phyloP scores from a whole-genome alignment of 2,329 filamentous ascomycete genomes.

The Fusarium devonianum region DNA sequence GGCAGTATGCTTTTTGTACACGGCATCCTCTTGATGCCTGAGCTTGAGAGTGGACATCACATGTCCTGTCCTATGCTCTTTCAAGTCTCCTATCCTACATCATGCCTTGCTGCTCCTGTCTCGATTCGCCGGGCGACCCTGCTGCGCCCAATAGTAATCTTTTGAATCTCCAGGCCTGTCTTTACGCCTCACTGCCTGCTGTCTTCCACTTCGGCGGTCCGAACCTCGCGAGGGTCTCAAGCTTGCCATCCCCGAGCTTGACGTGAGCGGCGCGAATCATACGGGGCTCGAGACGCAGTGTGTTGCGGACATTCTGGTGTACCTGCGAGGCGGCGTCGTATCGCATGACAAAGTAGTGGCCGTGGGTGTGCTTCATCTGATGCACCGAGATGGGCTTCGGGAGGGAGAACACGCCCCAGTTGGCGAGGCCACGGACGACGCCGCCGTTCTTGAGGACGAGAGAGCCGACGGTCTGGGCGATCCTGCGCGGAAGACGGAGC shows the following conservation, averaged over 20 bases:
- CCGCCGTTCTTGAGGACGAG: conserved; percentile 84
- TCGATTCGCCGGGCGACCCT: too few species aligned
- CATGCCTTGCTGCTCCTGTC: conserved; percentile 1
- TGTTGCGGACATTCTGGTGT: conserved; percentile 77
- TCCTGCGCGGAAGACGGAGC: conserved; percentile 60
- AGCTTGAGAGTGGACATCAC: conserved; percentile 10
- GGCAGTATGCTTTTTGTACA: conserved; percentile 40
- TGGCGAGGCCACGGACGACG: conserved; percentile 89
- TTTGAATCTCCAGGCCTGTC: background rate
- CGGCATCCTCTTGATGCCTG: conserved; percentile 36
- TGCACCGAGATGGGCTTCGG: conserved; percentile 81
- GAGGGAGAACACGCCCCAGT: conserved; percentile 93
- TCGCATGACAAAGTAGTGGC: conserved; percentile 98
- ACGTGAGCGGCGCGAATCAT: conserved; percentile 89
- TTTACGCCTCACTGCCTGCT: conserved; percentile 43
- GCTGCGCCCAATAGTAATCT: too few species aligned
- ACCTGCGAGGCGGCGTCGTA: conserved; percentile 81
- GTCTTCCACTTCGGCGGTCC: conserved; percentile 59
- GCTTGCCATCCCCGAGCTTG: conserved; percentile 75
- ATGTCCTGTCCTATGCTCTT: conserved; percentile 4
- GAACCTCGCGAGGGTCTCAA: conserved; percentile 59
- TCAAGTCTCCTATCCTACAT: conserved; percentile 34
- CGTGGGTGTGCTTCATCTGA: conserved; percentile 82
- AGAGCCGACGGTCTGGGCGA: conserved; percentile 83
- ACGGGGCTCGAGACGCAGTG: conserved; percentile 83